A percentile compares a stretch with the other conserved stretches of the same genome.
phyloP scores from a whole-genome alignment of 345 rosid species.

The Gossypium stocksii region DNA sequence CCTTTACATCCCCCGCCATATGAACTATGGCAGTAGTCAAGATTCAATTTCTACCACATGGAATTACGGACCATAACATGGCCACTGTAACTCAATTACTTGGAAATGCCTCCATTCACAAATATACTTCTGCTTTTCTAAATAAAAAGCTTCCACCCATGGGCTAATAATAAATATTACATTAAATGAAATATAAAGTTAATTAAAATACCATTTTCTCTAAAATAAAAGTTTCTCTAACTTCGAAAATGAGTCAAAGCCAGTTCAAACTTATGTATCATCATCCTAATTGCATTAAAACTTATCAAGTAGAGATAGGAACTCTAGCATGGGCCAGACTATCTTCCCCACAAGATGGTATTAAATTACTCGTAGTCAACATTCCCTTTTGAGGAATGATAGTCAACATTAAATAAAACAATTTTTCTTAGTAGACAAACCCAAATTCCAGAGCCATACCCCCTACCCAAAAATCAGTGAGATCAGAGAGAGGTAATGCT shows the following conservation, averaged over 20 bases:
- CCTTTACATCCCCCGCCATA: background rate
- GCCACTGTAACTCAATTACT: background rate
- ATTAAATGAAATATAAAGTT: background rate
- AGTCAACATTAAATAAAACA: background rate
- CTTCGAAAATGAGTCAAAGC: background rate
- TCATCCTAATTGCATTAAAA: slow-evolving; percentile 1
- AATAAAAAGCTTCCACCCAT: slow-evolving; percentile 3
- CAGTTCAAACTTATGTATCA: background rate
- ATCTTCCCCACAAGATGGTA: background rate
- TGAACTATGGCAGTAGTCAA: background rate
- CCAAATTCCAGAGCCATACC: background rate
- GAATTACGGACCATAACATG: background rate
- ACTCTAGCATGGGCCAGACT: background rate
- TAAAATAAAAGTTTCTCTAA: background rate
- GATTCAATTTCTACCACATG: background rate
- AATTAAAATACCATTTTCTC: slow-evolving; percentile 1
- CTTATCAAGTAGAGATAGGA: background rate
- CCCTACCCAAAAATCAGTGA: background rate
- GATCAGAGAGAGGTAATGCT: background rate
- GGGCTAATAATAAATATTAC: background rate
- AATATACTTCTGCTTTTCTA: background rate
- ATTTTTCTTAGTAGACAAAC: background rate
- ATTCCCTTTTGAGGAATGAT: background rate
- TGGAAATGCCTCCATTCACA: slow-evolving; percentile 1
- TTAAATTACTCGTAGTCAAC: background rate